Evolutionary conservation across 768 basidiomycete species (phyloP).

Genomic region (Leucosporidium yakuticum): DNA sequence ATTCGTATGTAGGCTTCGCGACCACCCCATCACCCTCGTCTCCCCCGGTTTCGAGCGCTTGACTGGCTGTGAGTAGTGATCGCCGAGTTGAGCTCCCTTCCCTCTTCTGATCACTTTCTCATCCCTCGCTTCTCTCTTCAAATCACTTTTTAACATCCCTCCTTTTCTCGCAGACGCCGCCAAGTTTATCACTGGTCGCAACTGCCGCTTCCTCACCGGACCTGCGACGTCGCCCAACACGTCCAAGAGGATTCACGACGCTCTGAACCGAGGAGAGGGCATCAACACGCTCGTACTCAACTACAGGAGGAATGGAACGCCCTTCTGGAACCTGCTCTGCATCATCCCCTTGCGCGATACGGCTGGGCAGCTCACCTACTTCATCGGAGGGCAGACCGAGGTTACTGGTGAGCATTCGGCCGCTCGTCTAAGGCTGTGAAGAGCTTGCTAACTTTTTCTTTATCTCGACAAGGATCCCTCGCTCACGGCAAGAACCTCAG

Average conservation of each 20-base stretch:
- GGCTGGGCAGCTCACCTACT: constrained; percentile 9
- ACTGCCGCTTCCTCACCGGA: constrained; percentile 27
- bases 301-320: constrained; percentile 8
- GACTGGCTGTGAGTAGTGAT: constrained; percentile 15
- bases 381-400: constrained; percentile 10
- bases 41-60: constrained; percentile 12
- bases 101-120: too few species aligned
- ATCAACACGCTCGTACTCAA: constrained; percentile 1
- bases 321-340: constrained; percentile 28
- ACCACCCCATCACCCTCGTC: constrained; percentile 22
- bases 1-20: neutral
- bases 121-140: too few species aligned
- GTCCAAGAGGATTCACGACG: neutral
- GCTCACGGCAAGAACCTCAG: neutral
- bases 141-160: too few species aligned
- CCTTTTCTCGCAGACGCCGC: neutral
- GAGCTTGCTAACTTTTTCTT: neutral
- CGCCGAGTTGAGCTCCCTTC: too few species aligned
- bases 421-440: neutral
- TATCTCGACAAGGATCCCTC: neutral
- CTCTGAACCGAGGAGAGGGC: neutral
- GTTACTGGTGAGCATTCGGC: neutral
- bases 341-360: constrained; percentile 10
- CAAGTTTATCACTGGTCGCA: constrained; percentile 21
- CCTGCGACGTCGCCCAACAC: constrained; percentile 4